Evolutionary conservation across 805 yeast species (phyloP).

Genomic region (Saccharomycopsis selenospora): DNA sequence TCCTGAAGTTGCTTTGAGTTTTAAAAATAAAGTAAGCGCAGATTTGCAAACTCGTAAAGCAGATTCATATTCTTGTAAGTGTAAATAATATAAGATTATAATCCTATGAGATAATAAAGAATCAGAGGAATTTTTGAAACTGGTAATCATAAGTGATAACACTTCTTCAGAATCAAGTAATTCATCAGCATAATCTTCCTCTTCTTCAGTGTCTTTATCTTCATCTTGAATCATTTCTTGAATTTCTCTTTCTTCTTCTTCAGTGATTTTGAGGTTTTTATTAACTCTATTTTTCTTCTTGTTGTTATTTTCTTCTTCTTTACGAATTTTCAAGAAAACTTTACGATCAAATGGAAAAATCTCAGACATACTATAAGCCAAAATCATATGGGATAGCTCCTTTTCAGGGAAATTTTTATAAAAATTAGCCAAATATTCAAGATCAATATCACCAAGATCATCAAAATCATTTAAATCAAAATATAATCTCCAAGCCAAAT

Average conservation of each 20-base stretch:
- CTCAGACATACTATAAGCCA: constrained; percentile 60
- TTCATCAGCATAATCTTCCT: constrained; percentile 22
- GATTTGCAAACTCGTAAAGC: constrained; percentile 54
- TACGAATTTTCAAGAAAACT: constrained; percentile 22
- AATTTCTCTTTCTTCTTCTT: constrained; percentile 20
- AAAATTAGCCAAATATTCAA: constrained; percentile 41
- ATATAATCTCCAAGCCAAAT: constrained; percentile 63
- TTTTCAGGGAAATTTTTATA: constrained; percentile 49
- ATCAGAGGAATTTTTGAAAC: constrained; percentile 37
- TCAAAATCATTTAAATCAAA: constrained; percentile 67
- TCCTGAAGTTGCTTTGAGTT: constrained; percentile 39
- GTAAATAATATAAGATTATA: constrained; percentile 50
- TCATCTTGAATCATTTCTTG: constrained; percentile 21
- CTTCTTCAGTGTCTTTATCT: constrained; percentile 26
- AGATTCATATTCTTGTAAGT: constrained; percentile 53
- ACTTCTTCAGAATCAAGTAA: constrained; percentile 37
- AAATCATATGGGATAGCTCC: constrained; percentile 56
- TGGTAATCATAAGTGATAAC: constrained; percentile 43
- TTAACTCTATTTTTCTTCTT: constrained; percentile 18
- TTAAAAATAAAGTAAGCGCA: constrained; percentile 51
- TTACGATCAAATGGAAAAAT: constrained; percentile 51
- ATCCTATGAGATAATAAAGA: constrained; percentile 61
- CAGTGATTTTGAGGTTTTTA: constrained; percentile 17
- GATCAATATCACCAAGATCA: constrained; percentile 43
- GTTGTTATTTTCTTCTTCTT: constrained; percentile 21